Evolutionary conservation across 2,329 filamentous ascomycete species (phyloP).

Genomic region (Beauveria brongniartii): DNA sequence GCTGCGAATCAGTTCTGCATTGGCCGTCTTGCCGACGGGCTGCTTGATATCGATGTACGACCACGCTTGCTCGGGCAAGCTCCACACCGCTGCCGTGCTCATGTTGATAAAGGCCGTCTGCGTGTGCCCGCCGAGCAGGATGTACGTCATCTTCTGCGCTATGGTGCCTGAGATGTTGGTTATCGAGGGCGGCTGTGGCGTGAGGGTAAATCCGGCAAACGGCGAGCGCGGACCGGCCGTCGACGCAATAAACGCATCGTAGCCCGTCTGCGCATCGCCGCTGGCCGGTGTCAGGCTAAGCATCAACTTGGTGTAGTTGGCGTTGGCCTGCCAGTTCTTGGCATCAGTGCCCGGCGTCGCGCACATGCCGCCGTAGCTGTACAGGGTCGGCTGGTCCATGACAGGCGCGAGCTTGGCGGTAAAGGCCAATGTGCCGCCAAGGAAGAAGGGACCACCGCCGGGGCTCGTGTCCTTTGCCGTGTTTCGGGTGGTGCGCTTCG

Average conservation of each 20-base stretch:
- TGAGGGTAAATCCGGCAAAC: slow-evolving; percentile 82
- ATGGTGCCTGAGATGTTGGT: slow-evolving; percentile 57
- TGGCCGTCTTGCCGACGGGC: slow-evolving; percentile 25
- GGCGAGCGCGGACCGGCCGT: slow-evolving; percentile 59
- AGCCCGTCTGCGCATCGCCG: slow-evolving; percentile 19
- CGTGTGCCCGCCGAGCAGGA: slow-evolving; percentile 82
- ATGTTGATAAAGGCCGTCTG: slow-evolving; percentile 83
- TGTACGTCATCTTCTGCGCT: slow-evolving; percentile 68
- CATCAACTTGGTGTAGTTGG: slow-evolving; percentile 77
- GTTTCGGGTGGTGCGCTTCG: slow-evolving; percentile 15
- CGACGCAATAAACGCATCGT: slow-evolving; percentile 30
- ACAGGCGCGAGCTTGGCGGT: slow-evolving; percentile 49
- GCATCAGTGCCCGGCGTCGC: slow-evolving; percentile 35
- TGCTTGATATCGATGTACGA: slow-evolving; percentile 63
- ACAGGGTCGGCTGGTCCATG: slow-evolving; percentile 50
- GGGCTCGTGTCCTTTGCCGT: slow-evolving; percentile 16
- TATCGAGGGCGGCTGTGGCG: slow-evolving; percentile 60
- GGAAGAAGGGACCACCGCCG: slow-evolving; percentile 36
- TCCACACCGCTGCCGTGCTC: slow-evolving; percentile 83
- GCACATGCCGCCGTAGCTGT: slow-evolving; percentile 89
- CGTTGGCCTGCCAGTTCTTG: slow-evolving; percentile 55
- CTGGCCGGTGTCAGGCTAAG: slow-evolving; percentile 49
- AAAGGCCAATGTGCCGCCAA: slow-evolving; percentile 57
- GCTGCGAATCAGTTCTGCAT: slow-evolving; percentile 49
- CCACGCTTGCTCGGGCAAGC: slow-evolving; percentile 79